Evolutionary conservation across 306 rosid species (phyloP).

Genomic region (Cercis canadensis): DNA sequence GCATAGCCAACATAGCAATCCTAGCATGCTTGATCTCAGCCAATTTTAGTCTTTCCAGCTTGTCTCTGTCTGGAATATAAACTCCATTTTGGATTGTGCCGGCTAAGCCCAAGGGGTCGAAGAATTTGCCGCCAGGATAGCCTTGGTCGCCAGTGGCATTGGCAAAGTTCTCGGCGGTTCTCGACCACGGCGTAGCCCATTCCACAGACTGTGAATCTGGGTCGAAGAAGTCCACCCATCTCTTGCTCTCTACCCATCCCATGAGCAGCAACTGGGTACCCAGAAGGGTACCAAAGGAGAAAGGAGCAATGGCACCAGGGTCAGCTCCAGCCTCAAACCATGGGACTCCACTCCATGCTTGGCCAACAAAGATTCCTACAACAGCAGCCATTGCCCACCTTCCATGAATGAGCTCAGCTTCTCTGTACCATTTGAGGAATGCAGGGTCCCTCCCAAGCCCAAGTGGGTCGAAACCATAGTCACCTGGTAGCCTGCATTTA

Average conservation of each 20-base stretch:
- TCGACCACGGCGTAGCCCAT: constrained; percentile 99
- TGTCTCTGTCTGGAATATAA: constrained; percentile 68
- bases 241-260: constrained; percentile 99
- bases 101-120: constrained; percentile 80
- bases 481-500: constrained; percentile 86
- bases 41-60: constrained; percentile 82
- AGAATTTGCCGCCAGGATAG: constrained; percentile 96
- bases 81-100: constrained; percentile 69
- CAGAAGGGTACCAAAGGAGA: constrained; percentile 89
- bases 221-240: constrained; percentile 99
- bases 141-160: constrained; percentile 94
- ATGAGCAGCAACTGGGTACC: constrained; percentile 92
- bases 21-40: constrained; percentile 75
- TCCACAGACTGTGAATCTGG: constrained; percentile 95
- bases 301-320: constrained; percentile 89
- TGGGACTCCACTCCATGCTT: constrained; percentile 97
- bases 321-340: constrained; percentile 98
- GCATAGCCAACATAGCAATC: constrained; percentile 74
- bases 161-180: constrained; percentile 83
- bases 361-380: constrained; percentile 90
- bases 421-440: constrained; percentile 97
- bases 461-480: constrained; percentile 93
- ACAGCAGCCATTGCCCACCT: constrained; percentile 99
- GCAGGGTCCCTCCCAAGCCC: constrained; percentile 95
- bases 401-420: constrained; percentile 98